Evolutionary conservation across 768 basidiomycete species (phyloP).

Genomic region (Suillus placidus): DNA sequence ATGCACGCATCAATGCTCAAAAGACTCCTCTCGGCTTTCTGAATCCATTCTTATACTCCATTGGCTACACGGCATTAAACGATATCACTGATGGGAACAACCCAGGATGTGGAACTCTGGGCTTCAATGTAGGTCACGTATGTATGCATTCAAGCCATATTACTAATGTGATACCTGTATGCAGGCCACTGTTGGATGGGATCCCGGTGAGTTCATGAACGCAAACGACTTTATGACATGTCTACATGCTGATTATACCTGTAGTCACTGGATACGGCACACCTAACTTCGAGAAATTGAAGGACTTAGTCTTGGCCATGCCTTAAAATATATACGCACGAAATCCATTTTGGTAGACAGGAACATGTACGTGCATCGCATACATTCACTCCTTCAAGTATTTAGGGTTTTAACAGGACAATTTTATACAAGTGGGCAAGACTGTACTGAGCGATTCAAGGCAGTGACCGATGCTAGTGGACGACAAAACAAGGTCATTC

Average conservation of each 20-base stretch:
- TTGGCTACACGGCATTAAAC: conserved; percentile 42
- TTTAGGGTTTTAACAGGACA: background rate
- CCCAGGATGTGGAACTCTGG: conserved; percentile 61
- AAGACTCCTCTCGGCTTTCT: conserved; percentile 61
- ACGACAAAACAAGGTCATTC: background rate
- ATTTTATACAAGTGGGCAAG: background rate
- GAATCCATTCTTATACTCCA: conserved; percentile 60
- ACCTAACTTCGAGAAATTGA: conserved; percentile 51
- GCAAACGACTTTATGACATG: conserved; percentile 10
- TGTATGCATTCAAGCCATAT: background rate
- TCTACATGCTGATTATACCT: conserved; percentile 14
- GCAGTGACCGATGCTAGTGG: background rate
- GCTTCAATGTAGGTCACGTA: conserved; percentile 57
- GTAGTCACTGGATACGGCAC: conserved; percentile 61
- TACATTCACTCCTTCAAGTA: background rate
- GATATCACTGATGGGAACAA: conserved; percentile 64
- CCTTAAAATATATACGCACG: background rate
- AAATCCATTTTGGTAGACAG: background rate
- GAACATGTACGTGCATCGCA: background rate
- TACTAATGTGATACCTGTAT: background rate
- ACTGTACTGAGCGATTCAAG: background rate
- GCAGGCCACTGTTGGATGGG: conserved; percentile 58
- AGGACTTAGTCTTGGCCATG: conserved; percentile 34
- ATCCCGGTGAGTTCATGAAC: conserved; percentile 47
- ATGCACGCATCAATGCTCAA: conserved; percentile 50